Evolutionary conservation across 495 filamentous ascomycete genomes (phyloP).

Genomic region (Tuber magnatum): DNA sequence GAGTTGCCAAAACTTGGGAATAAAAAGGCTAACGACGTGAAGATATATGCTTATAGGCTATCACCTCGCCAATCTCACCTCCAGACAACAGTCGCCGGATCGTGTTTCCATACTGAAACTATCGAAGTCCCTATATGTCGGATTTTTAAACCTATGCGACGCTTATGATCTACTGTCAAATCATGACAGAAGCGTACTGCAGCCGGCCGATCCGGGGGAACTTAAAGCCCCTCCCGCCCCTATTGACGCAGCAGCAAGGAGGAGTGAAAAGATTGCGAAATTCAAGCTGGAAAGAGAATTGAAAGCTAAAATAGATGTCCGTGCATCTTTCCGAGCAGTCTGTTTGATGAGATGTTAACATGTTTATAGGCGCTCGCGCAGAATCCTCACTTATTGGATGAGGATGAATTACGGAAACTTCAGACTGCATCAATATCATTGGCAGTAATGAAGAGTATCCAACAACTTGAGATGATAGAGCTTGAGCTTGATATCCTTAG

Average conservation of each 20-base stretch:
- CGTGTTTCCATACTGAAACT: conserved; percentile 58
- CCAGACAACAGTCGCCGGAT: conserved; percentile 50
- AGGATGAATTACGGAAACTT: conserved; percentile 67
- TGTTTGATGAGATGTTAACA: background rate
- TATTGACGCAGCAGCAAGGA: conserved; percentile 62
- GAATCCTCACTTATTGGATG: conserved; percentile 55
- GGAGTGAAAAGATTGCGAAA: conserved; percentile 75
- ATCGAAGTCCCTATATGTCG: conserved; percentile 64
- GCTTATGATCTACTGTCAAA: conserved; percentile 65
- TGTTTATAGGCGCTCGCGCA: conserved; percentile 48
- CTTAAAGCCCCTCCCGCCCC: conserved; percentile 26
- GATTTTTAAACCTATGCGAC: conserved; percentile 67
- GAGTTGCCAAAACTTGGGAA: conserved; percentile 4
- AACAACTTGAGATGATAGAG: conserved; percentile 71
- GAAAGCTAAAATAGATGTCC: conserved; percentile 70
- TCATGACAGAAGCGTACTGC: conserved; percentile 62
- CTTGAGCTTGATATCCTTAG: conserved; percentile 77
- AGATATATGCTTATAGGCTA: conserved; percentile 66
- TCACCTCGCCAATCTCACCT: conserved; percentile 60
- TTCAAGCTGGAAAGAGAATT: conserved; percentile 82
- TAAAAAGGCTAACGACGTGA: background rate
- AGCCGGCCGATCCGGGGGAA: conserved; percentile 12
- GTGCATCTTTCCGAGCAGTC: background rate
- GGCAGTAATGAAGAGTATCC: conserved; percentile 71
- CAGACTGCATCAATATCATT: conserved; percentile 68